These are phyloP conservation scores for Pezicula neosporulosa DNA, from an alignment of 2,329 filamentous ascomycete genomes.

Conservation along the genomic window DNA sequence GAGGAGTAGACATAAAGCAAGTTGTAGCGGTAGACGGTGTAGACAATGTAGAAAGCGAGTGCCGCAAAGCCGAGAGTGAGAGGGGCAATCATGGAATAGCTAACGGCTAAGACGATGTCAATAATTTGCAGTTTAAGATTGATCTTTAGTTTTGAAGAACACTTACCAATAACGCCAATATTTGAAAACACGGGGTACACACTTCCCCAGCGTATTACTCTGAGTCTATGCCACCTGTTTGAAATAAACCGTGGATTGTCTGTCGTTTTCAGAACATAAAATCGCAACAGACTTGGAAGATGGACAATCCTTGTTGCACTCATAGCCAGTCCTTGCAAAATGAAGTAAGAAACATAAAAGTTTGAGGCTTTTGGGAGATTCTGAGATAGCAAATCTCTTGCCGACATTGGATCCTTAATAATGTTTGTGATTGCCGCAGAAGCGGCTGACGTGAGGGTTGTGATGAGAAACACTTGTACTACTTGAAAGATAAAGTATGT, in stretches of 20 bases:
- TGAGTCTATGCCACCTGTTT: slow-evolving; percentile 48
- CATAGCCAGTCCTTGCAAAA: slow-evolving; percentile 62
- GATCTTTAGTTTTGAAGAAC: neutral
- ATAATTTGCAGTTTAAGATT: neutral
- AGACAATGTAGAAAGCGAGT: slow-evolving; percentile 60
- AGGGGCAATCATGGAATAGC: slow-evolving; percentile 63
- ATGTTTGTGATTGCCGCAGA: slow-evolving; percentile 49
- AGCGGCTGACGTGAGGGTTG: slow-evolving; percentile 60
- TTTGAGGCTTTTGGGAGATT: slow-evolving; percentile 61
- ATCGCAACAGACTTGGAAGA: slow-evolving; percentile 53
- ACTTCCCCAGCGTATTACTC: slow-evolving; percentile 54
- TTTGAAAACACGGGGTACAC: slow-evolving; percentile 55
- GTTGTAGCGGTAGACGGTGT: slow-evolving; percentile 64
- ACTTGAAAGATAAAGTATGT: slow-evolving; percentile 62
- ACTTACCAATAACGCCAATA: slow-evolving; percentile 48
- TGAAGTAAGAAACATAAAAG: slow-evolving; percentile 67
- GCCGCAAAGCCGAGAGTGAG: slow-evolving; percentile 62
- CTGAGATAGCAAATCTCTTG: slow-evolving; percentile 47
- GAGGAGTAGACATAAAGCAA: slow-evolving; percentile 60
- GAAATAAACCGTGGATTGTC: slow-evolving; percentile 62
- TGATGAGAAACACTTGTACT: slow-evolving; percentile 66
- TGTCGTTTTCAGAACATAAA: slow-evolving; percentile 51
- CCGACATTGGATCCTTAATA: slow-evolving; percentile 43
- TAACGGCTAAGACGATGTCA: slow-evolving; percentile 45
- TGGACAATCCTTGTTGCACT: slow-evolving; percentile 56